Base-by-base conservation (phyloP, 1,139 yeast genomes). In the Kodamaea derodonti region DNA sequence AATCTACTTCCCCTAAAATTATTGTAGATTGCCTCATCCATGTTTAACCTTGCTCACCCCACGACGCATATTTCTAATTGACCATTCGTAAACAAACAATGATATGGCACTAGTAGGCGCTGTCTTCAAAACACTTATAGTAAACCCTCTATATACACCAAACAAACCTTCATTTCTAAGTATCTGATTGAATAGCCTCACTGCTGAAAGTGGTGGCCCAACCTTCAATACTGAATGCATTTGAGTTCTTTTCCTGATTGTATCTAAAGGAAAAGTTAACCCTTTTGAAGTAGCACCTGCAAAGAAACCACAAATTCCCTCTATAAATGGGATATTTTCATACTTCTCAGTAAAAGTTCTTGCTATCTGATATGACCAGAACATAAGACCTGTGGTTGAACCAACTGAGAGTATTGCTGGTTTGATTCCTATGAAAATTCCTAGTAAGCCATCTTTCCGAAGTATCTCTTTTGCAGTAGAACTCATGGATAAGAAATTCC, bases 91-190 rank as follows among this genome's bases (percentile, higher is more conserved):
- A 14, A 78, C 66, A 66, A 80, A 82, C 36, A 87, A 64, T n/a
- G 90, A 78, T 4, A 85, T 62, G 0, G 90, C 92, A 29, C 88
- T 82, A 0, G 94, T 78, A 0, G 95, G 95, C 0, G 92, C 92
- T 14, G 85, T 78, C 52, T 87, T 87, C 34, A 84, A 39, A 4
- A 87, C 46, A 11, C 92, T 80, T 2, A 86, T 72, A 0, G 77
- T 61, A 40, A 79, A 72, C 0, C 97, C 97, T 40, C 77, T 76
- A 59, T 87, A 88, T 14, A 87, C 63, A 0, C 95, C 90, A 16
- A 61, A 49, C 0, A 74, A 4, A 0, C 95, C 95, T 48, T 84
- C 92, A 2, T 51, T 58, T 20, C 47, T 46, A 0, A 80, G 35
- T 16, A 85, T 73, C 12, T 58, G 26, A 1, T 62, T 60, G 23